phyloP scores from a whole-genome alignment of 352 stramenopile genomes.

The Phytophthora sansomeana region DNA sequence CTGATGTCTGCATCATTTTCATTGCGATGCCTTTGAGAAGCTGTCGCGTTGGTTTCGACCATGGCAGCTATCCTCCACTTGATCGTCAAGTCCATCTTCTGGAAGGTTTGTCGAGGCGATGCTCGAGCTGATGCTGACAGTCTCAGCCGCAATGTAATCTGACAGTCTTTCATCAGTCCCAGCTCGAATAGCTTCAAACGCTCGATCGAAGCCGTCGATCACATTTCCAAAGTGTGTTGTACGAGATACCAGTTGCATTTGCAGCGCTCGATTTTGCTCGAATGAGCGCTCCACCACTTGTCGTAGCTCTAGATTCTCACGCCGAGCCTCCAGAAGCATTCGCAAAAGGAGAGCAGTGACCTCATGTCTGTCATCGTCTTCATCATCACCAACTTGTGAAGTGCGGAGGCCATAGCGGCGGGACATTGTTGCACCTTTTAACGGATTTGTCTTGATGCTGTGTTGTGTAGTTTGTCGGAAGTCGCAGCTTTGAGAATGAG shows the following conservation, averaged over 20 bases:
- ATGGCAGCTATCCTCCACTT: conserved; percentile 3
- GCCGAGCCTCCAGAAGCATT: conserved; percentile 5
- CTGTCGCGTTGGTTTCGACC: no score
- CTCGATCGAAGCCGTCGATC: conserved; percentile 1
- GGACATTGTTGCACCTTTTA: not conserved
- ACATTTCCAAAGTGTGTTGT: conserved; percentile 13
- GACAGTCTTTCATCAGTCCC: not conserved
- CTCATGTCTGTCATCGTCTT: not conserved
- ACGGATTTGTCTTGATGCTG: not conserved
- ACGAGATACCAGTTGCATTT: conserved; percentile 2
- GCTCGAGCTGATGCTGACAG: conserved; percentile 9
- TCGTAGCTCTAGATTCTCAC: conserved; percentile 20
- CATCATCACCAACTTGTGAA: not conserved
- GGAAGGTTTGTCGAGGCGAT: not conserved
- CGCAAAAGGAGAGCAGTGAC: conserved; percentile 5
- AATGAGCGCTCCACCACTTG: conserved; percentile 7
- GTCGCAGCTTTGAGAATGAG: not conserved
- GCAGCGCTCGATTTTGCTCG: not conserved
- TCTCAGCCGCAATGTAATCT: not conserved
- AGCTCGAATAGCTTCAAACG: not conserved
- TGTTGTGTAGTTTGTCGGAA: no score
- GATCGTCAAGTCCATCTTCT: conserved; percentile 9
- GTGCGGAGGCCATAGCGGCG: not conserved
- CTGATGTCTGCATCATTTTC: no score
- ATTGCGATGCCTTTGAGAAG: no score